These are phyloP conservation scores for Phytophthora pisi DNA, from an alignment of 352 stramenopile genomes.

Conservation along the genomic window DNA sequence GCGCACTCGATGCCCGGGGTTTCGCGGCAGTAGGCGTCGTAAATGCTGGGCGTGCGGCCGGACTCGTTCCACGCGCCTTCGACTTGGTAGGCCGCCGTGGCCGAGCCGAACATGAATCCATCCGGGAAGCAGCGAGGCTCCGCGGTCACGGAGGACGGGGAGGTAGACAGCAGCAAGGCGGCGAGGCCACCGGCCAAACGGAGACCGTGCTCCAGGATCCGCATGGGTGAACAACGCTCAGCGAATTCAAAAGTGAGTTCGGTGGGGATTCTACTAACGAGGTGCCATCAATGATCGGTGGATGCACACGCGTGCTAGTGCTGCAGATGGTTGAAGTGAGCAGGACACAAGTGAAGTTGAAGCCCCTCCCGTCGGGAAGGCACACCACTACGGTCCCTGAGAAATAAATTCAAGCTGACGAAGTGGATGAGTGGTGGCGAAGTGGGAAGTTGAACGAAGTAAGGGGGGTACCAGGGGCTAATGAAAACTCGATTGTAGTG, in stretches of 20 bases:
- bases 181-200: slow-evolving; percentile 4
- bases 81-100: slow-evolving; percentile 91
- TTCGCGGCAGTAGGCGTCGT: slow-evolving; percentile 87
- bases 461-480: too few relatives aligned
- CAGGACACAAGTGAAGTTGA: background rate
- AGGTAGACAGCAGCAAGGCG: slow-evolving; percentile 4
- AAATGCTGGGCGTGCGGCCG: slow-evolving; percentile 85
- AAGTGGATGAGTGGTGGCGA: too few relatives aligned
- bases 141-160: background rate
- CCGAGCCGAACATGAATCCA: slow-evolving; percentile 82
- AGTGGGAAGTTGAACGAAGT: too few relatives aligned
- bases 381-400: too few relatives aligned
- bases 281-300: background rate
- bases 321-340: background rate
- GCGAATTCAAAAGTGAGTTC: slow-evolving; percentile 22
- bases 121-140: slow-evolving; percentile 44
- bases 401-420: too few relatives aligned
- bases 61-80: slow-evolving; percentile 85
- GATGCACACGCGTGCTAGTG: background rate
- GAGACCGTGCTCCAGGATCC: slow-evolving; percentile 14
- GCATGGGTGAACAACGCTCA: slow-evolving; percentile 5
- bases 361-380: too few relatives aligned
- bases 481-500: too few relatives aligned
- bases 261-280: background rate
- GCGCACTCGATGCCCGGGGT: slow-evolving; percentile 76